Conservation (phyloP, 2,329 filamentous ascomycete species). For the Pseudogymnoascus sp. region DNA sequence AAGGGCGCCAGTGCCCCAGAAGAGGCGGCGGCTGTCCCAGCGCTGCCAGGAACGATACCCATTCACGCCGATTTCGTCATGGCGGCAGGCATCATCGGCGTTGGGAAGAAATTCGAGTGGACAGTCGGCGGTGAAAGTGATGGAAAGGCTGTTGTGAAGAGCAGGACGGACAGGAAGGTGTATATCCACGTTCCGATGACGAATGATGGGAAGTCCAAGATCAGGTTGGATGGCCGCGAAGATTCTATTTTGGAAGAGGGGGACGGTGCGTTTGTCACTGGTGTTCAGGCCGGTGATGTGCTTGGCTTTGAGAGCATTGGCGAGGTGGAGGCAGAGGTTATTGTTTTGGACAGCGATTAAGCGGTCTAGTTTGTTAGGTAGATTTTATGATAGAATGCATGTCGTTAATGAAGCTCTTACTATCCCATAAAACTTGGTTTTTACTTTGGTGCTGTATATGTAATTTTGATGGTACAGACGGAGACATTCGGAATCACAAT, state of each 20-base stretch:
- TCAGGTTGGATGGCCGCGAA: slow-evolving; percentile 57
- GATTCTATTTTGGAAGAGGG: slow-evolving; percentile 63
- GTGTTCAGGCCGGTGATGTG: slow-evolving; percentile 54
- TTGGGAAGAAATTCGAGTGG: slow-evolving; percentile 60
- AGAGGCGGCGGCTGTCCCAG: slow-evolving; percentile 55
- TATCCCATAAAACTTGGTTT: not conserved
- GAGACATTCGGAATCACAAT: not conserved
- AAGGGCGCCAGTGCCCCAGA: slow-evolving; percentile 49
- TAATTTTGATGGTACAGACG: not conserved
- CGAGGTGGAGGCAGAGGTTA: slow-evolving; percentile 59
- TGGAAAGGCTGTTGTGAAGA: slow-evolving; percentile 37
- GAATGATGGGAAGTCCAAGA: slow-evolving; percentile 62
- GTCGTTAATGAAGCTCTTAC: not conserved
- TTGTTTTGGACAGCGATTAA: slow-evolving; percentile 44
- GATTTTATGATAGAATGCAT: not conserved
- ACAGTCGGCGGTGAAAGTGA: slow-evolving; percentile 45
- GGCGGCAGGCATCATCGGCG: slow-evolving; percentile 65
- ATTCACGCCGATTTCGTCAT: slow-evolving; percentile 80
- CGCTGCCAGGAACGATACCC: slow-evolving; percentile 60
- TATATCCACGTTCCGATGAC: slow-evolving; percentile 77
- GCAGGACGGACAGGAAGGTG: slow-evolving; percentile 57
- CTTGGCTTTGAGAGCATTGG: slow-evolving; percentile 59
- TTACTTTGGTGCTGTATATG: not conserved
- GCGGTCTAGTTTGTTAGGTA: not conserved
- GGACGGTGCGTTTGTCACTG: slow-evolving; percentile 69